phyloP scores from a whole-genome alignment of 805 yeast species.

The Cephaloascus fragrans region DNA sequence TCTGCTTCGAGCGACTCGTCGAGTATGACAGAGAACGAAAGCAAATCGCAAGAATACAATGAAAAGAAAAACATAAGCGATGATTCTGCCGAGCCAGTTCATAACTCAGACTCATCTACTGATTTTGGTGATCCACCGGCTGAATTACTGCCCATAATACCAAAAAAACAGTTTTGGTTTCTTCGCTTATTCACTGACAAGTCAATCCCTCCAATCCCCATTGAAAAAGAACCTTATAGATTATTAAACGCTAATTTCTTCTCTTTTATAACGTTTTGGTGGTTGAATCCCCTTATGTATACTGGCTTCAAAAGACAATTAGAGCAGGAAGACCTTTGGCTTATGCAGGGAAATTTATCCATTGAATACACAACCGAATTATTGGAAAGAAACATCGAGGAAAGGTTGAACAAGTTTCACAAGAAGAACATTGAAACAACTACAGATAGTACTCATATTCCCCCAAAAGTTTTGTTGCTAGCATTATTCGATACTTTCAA shows the following conservation, averaged over 20 bases:
- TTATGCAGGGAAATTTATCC: slow-evolving; percentile 1
- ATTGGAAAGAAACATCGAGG: neutral
- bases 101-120: no score
- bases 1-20: no score
- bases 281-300: slow-evolving; percentile 2
- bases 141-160: neutral
- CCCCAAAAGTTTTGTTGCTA: neutral
- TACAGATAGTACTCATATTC: neutral
- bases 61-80: no score
- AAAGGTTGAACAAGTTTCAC: neutral
- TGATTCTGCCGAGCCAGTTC: no score
- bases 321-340: slow-evolving; percentile 2
- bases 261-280: slow-evolving; percentile 7
- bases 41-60: no score
- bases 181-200: neutral
- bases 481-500: slow-evolving; percentile 1
- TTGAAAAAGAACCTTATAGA: neutral
- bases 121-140: no score
- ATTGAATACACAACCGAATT: slow-evolving; percentile 1
- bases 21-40: no score
- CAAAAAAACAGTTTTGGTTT: neutral
- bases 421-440: neutral
- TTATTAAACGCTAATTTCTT: neutral
- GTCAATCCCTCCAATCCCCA: neutral
- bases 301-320: slow-evolving; percentile 4